These are phyloP conservation scores for Lactarius indigo DNA, from an alignment of 768 basidiomycete genomes.

Conservation along the genomic window DNA sequence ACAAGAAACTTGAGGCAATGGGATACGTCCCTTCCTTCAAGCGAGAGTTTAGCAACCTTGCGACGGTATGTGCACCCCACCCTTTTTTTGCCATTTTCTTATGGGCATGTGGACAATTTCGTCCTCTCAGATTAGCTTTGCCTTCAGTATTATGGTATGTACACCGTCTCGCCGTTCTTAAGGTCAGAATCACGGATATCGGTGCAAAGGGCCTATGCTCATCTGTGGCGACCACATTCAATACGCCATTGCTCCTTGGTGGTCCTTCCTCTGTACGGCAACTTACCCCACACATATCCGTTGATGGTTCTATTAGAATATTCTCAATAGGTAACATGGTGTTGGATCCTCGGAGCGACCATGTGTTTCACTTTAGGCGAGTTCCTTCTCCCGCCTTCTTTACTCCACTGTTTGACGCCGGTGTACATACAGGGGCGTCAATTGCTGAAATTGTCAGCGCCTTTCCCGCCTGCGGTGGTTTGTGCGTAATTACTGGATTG, in stretches of 20 bases:
- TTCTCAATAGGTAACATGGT: slow-evolving; percentile 53
- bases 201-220: slow-evolving; percentile 63
- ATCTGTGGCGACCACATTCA: slow-evolving; percentile 74
- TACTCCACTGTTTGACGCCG: not conserved
- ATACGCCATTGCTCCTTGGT: slow-evolving; percentile 64
- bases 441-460: slow-evolving; percentile 78
- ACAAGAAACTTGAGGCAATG: slow-evolving; percentile 59
- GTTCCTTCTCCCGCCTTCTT: not conserved
- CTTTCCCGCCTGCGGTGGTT: slow-evolving; percentile 69
- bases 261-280: slow-evolving; percentile 61
- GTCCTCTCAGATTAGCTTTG: slow-evolving; percentile 56
- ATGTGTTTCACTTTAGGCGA: slow-evolving; percentile 70
- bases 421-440: slow-evolving; percentile 42
- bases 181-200: slow-evolving; percentile 6
- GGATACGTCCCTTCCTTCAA: slow-evolving; percentile 80
- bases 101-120: not conserved
- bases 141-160: slow-evolving; percentile 71
- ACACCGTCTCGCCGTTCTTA: not conserved
- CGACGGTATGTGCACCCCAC: slow-evolving; percentile 48
- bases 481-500: slow-evolving; percentile 39
- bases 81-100: not conserved
- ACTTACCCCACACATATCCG: not conserved
- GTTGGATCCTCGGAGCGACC: slow-evolving; percentile 66
- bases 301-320: not conserved
- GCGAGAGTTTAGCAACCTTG: slow-evolving; percentile 79